Evolutionary conservation across 352 stramenopile species (phyloP), one percentile per base, ranked within the genome.

Genomic region (Phytophthora pluvialis): DNA sequence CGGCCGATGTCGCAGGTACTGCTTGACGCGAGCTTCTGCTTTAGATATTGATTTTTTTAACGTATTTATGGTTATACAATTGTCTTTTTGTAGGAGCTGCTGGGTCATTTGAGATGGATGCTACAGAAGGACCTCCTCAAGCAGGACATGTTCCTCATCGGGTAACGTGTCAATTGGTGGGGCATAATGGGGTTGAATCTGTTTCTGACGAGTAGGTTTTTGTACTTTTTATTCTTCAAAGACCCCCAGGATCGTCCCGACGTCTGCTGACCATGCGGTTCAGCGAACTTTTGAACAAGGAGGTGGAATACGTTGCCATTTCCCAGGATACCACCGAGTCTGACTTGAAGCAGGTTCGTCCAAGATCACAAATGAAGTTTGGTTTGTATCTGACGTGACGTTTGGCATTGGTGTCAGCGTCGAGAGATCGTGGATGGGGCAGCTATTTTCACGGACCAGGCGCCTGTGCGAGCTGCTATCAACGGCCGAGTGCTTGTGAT

Each of bases 291-390:
- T 56, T 96, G 43, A 78, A 95, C 53, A 86, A 86, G 33, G 88
- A 94, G 36, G 86, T 94, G 28, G 89, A 97, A 62, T 97, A 94
- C 65, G 81, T 99, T 18, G 79, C 90, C n/a, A 81, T 99, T 50
- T 97, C 93, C 21, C 80, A 88, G 29, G 96, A 99, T 79, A 98
- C 94, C 35, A 98, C 96, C 0, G 96, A 99, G 70, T 91, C 85
- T 0, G 91, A 98, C 63, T 64, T 98, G 18, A 98, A 98, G 61
- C 91, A 97, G 75, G 78, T 87, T 36, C 9, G 47, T 57, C 7
- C 13, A 32, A 60, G 32, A 32, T 32, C 5, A 21, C 11, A 39
- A n/a, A 40, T 40, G 35, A 10, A 49, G 25, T 32, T 49, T 15
- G 3, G 26, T 4, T 18, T 18, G 2, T 21, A 49, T 49, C 35